Conservation (phyloP, 371 early-diverging fungal species). For the Nematocida homosporus region DNA sequence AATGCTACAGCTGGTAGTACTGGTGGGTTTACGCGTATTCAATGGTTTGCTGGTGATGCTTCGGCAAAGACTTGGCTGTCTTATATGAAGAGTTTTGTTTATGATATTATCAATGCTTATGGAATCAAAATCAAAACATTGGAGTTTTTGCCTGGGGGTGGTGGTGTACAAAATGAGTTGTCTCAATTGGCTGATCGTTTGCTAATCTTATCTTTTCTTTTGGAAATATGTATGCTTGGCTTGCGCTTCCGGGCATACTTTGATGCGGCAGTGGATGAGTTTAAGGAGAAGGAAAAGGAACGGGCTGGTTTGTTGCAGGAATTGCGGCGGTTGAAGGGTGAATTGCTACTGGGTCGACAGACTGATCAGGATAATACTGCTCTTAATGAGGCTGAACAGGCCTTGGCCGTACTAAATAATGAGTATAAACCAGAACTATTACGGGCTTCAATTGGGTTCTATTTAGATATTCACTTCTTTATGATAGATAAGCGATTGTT, state of each 20-base stretch:
- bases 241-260: constrained; percentile 40
- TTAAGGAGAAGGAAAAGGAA: constrained; percentile 47
- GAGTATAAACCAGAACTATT: constrained; percentile 34
- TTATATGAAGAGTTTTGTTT: constrained; percentile 57
- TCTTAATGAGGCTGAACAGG: constrained; percentile 35
- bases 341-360: neutral
- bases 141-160: constrained; percentile 31
- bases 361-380: neutral
- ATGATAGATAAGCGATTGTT: neutral
- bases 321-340: constrained; percentile 35
- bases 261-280: constrained; percentile 30
- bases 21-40: constrained; percentile 40
- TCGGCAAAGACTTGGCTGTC: constrained; percentile 12
- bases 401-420: constrained; percentile 3
- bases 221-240: constrained; percentile 43
- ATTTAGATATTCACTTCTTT: constrained; percentile 25
- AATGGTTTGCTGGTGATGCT: constrained; percentile 56
- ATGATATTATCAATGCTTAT: constrained; percentile 33
- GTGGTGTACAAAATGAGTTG: neutral
- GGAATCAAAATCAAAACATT: constrained; percentile 21
- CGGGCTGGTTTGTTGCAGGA: constrained; percentile 6
- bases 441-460: constrained; percentile 21
- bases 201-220: constrained; percentile 23
- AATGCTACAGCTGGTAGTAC: too few relatives aligned
- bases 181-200: constrained; percentile 22